A percentile compares a stretch with the other conserved stretches of the same genome.
Evolutionary conservation across 2,329 filamentous ascomycete genomes (phyloP).

Genomic region (Diaporthe ilicicola): DNA sequence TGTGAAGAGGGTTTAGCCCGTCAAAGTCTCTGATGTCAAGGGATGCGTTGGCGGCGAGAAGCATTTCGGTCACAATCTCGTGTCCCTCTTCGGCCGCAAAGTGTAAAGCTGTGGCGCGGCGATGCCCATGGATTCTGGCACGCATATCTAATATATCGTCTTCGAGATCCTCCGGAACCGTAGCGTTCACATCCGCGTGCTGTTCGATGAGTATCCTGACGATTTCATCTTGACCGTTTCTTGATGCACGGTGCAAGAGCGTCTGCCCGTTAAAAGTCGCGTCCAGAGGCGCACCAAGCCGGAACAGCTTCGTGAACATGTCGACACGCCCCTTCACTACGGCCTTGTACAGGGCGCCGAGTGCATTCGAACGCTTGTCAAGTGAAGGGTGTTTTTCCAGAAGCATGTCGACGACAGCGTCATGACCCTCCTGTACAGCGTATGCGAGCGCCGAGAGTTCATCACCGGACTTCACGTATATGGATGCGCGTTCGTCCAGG

Average conservation of each 20-base stretch:
- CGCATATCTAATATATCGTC: neutral
- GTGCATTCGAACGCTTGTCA: neutral
- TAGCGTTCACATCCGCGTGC: neutral
- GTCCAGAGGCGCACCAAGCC: neutral
- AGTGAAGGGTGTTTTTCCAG: neutral
- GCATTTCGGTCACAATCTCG: neutral
- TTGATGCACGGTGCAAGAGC: neutral
- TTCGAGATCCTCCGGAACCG: neutral
- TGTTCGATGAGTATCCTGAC: neutral
- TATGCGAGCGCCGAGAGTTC: neutral
- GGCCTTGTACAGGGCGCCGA: neutral
- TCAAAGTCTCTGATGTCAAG: neutral
- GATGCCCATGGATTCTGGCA: neutral
- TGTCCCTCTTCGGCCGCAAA: neutral
- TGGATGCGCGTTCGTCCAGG: slow-evolving; percentile 1
- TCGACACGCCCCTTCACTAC: neutral
- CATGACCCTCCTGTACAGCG: slow-evolving; percentile 1
- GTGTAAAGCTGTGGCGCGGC: neutral
- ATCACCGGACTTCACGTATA: neutral
- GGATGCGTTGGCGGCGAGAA: neutral
- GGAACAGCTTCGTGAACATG: neutral
- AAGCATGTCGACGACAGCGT: neutral
- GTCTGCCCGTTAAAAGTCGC: neutral
- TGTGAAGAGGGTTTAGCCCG: neutral
- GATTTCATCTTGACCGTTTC: neutral